Evolutionary conservation across 139 green algal species (phyloP).

Genomic region (Astrephomene gubernaculifera): DNA sequence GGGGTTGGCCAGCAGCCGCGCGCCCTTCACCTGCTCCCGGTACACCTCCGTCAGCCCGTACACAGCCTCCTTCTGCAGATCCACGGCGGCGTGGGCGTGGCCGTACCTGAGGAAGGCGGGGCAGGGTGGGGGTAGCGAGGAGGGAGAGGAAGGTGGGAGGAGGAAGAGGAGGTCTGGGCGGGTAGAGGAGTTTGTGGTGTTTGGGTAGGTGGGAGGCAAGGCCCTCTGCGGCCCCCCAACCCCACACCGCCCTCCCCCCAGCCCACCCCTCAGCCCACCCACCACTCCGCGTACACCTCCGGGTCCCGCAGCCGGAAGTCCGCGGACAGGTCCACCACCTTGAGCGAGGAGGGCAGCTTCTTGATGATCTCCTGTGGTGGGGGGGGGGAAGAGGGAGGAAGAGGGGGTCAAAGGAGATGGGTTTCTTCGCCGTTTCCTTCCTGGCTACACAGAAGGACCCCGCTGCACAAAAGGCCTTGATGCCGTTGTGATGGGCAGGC

Average conservation of each 20-base stretch:
- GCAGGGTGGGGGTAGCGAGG: too few species aligned
- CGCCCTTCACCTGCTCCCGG: conserved; percentile 66
- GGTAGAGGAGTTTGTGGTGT: too few species aligned
- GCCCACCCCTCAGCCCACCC: not conserved
- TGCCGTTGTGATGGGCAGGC: too few species aligned
- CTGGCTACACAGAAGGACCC: too few species aligned
- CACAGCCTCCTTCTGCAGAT: conserved; percentile 96
- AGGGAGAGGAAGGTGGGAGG: too few species aligned
- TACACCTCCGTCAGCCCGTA: conserved; percentile 97
- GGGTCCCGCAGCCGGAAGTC: conserved; percentile 95
- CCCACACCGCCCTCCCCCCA: not conserved
- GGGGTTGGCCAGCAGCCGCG: conserved; percentile 96
- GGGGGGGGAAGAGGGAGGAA: not conserved
- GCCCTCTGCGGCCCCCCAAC: too few species aligned
- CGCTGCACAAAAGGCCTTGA: too few species aligned
- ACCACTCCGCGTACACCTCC: conserved; percentile 93
- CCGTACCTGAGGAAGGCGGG: conserved; percentile 81
- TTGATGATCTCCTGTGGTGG: conserved; percentile 83
- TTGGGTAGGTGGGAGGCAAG: too few species aligned
- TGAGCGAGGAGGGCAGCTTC: conserved; percentile 84
- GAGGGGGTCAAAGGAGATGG: too few species aligned
- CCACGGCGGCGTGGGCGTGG: conserved; percentile 86
- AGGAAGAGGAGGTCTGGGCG: too few species aligned
- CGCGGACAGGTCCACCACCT: conserved; percentile 96
- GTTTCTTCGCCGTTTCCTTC: too few species aligned